A percentile compares a stretch with the other conserved stretches of the same genome.
These are phyloP conservation scores for Cyphellophora europaea DNA, from an alignment of 2,329 filamentous ascomycete genomes.

Conservation along the genomic window DNA sequence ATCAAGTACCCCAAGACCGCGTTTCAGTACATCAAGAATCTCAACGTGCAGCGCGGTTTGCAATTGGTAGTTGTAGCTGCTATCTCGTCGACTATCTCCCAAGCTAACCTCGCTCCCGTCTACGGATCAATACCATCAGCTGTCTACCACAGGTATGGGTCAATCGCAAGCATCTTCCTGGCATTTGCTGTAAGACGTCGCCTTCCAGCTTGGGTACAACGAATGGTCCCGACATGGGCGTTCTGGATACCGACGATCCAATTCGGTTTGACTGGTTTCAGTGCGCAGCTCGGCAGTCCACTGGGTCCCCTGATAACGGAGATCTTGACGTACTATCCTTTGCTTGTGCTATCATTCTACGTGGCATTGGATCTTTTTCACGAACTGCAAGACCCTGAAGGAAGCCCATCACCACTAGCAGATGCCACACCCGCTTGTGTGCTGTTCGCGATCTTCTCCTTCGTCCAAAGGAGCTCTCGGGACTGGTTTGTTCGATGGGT, in stretches of 20 bases:
- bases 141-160: constrained; percentile 59
- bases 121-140: constrained; percentile 76
- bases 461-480: constrained; percentile 32
- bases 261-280: constrained; percentile 59
- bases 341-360: constrained; percentile 55
- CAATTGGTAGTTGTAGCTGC: constrained; percentile 29
- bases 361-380: constrained; percentile 58
- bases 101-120: constrained; percentile 71
- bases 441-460: constrained; percentile 56
- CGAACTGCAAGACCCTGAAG: constrained; percentile 38
- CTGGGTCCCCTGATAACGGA: constrained; percentile 72
- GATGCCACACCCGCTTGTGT: constrained; percentile 58
- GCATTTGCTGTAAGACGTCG: constrained; percentile 56
- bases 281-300: constrained; percentile 54
- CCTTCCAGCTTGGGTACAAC: constrained; percentile 39
- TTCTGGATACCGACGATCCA: constrained; percentile 67
- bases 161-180: constrained; percentile 57
- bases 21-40: constrained; percentile 3
- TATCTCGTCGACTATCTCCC: constrained; percentile 34
- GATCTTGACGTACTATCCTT: constrained; percentile 59
- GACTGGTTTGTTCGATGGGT: constrained; percentile 40
- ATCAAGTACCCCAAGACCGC: not conserved
- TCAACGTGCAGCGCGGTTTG: constrained; percentile 19
- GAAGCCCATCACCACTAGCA: constrained; percentile 37
- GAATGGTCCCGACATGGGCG: constrained; percentile 58